Conservation (phyloP, 106 monocot genomes). For the Iris macrosiphon region DNA sequence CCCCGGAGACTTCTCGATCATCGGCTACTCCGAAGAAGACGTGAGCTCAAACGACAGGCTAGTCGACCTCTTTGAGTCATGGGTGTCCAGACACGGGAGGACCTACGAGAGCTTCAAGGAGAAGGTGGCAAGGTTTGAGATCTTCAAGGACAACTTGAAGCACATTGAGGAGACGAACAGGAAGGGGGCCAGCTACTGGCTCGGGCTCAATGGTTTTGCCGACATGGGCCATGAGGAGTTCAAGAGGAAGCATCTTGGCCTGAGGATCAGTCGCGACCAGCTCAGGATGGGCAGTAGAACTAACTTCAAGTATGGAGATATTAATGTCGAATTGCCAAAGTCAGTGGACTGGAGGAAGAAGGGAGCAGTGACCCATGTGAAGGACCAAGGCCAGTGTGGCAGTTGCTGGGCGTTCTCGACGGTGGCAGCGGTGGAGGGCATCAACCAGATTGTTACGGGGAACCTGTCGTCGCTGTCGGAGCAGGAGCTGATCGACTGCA, state of each 20-base stretch:
- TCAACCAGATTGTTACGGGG: conserved; percentile 48
- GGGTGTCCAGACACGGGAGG: conserved; percentile 28
- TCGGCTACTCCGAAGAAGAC: conserved; percentile 17
- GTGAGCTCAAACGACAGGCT: conserved; percentile 10
- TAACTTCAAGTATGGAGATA: conserved; percentile 8
- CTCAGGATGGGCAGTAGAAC: not conserved
- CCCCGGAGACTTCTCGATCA: conserved; percentile 11
- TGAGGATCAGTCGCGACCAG: conserved; percentile 6
- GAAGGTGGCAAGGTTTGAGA: conserved; percentile 25
- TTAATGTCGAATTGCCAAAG: conserved; percentile 15
- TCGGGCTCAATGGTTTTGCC: conserved; percentile 33
- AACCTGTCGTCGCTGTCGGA: conserved; percentile 37
- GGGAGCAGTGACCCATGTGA: conserved; percentile 42
- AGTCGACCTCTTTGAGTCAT: conserved; percentile 20
- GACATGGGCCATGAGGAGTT: conserved; percentile 42
- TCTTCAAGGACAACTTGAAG: conserved; percentile 30
- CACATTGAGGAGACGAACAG: conserved; percentile 29
- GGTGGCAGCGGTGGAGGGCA: conserved; percentile 42
- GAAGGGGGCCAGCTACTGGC: conserved; percentile 24
- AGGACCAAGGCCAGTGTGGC: conserved; percentile 55
- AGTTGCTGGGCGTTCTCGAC: conserved; percentile 61
- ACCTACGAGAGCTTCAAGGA: conserved; percentile 19
- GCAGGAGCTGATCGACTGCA: conserved; percentile 46
- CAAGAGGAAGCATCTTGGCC: conserved; percentile 20
- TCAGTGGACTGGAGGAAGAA: conserved; percentile 46